Base-by-base conservation (phyloP, 768 basidiomycete species). In the Termitomyces sp. region DNA sequence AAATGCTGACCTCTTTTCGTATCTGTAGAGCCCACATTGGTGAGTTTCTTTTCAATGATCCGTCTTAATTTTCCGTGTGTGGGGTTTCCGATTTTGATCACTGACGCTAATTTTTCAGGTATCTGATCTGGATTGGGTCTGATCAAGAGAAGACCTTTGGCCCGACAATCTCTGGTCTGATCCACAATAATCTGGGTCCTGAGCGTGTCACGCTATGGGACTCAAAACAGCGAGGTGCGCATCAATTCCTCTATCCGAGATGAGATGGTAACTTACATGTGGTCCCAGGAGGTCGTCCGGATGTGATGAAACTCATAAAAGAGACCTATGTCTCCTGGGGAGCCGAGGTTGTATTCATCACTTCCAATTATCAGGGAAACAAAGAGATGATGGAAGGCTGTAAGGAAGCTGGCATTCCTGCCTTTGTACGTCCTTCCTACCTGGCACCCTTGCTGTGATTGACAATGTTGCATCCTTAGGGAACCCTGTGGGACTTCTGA, bases 131-230 rank as follows among this genome's bases (percentile, higher is more conserved):
- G 90, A 91, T 91, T 68, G 85, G 90, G 45, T 91, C 90, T 49
- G 88, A 91, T 70, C 91, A 92, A 71, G 90, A 90, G 70, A 91
- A 89, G 75, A 92, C 91, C 2, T 92, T 93, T 66, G 91, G 91
- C 3, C 86, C 89, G 24, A 92, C 90, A 22, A 90, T 93, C 59
- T 81, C 85, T 59, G 83, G 82, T 33, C 80, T 93, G 44, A 91
- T 93, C 64, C 82, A 83, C 63, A 78, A 80, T 59, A 83, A 89
- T 67, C 69, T 93, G 9, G 84, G 81, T 16, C 87, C 89, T 12
- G 88, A 90, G 62, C 87, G 91, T 28, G 78, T 85, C 45, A 84
- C 84, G 6, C 79, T 93, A 22, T 93, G 91, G 91, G 91, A 93
- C 73, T 88, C 87, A 13, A 92, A 86, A 72, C 72, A 80, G 64